Percentiles rank a stretch among this genome's conserved stretches.
These are phyloP conservation scores for Daedaleopsis sinensis DNA, from an alignment of 768 basidiomycete species.

Conservation along the genomic window DNA sequence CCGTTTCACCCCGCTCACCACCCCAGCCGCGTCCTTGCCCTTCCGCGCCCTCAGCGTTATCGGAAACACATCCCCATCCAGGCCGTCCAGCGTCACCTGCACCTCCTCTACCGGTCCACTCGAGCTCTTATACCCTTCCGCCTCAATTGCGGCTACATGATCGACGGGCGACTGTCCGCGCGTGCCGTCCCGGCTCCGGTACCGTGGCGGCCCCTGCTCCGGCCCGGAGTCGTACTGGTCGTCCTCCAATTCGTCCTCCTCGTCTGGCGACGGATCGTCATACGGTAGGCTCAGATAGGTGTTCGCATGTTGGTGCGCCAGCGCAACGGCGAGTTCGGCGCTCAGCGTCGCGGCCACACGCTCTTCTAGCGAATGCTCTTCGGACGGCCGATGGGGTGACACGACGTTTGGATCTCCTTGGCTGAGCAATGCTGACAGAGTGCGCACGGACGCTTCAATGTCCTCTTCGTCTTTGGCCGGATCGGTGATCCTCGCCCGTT, in stretches of 20 bases:
- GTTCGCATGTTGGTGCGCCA: slow-evolving; percentile 52
- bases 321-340: slow-evolving; percentile 78
- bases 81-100: slow-evolving; percentile 24
- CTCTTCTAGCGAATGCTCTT: slow-evolving; percentile 45
- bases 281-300: slow-evolving; percentile 49
- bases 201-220: slow-evolving; percentile 54
- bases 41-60: slow-evolving; percentile 72
- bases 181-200: slow-evolving; percentile 32
- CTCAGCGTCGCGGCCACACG: slow-evolving; percentile 73
- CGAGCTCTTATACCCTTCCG: slow-evolving; percentile 1
- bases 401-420: slow-evolving; percentile 42
- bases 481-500: slow-evolving; percentile 50
- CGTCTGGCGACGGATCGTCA: slow-evolving; percentile 57
- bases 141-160: not conserved
- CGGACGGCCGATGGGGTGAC: slow-evolving; percentile 7
- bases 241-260: slow-evolving; percentile 46
- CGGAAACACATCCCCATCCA: slow-evolving; percentile 68
- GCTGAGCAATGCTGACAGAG: slow-evolving; percentile 68
- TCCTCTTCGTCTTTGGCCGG: slow-evolving; percentile 57
- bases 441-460: slow-evolving; percentile 72
- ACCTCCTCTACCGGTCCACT: slow-evolving; percentile 13
- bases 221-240: slow-evolving; percentile 43
- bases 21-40: slow-evolving; percentile 32
- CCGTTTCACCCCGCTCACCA: slow-evolving; percentile 56
- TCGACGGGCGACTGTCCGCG: slow-evolving; percentile 9